These are phyloP conservation scores for Dothistroma septosporum DNA, from an alignment of 2,329 filamentous ascomycete species.

Conservation along the genomic window DNA sequence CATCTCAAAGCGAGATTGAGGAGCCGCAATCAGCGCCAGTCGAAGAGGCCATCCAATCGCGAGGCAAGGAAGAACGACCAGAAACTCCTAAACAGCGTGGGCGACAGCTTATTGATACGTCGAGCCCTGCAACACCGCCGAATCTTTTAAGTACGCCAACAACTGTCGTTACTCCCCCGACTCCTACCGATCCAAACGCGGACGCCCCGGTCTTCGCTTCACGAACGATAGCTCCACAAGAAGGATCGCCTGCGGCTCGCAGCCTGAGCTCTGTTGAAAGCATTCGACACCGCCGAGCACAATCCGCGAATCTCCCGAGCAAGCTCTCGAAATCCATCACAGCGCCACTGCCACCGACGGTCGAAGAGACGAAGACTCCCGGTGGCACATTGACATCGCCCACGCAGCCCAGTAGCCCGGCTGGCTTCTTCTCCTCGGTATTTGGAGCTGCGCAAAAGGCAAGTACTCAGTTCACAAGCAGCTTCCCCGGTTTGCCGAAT, in stretches of 20 bases:
- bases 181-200: conserved; percentile 48
- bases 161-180: conserved; percentile 62
- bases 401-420: conserved; percentile 36
- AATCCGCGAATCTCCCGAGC: conserved; percentile 56
- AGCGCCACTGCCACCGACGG: conserved; percentile 69
- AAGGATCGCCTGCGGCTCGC: conserved; percentile 40
- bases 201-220: conserved; percentile 21
- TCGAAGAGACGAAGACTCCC: conserved; percentile 63
- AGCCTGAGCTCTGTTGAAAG: conserved; percentile 30
- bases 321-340: conserved; percentile 76
- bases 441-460: conserved; percentile 92
- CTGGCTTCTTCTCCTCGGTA: conserved; percentile 88
- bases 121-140: conserved; percentile 37
- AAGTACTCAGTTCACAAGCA: conserved; percentile 68
- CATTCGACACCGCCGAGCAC: conserved; percentile 31
- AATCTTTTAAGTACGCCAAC: conserved; percentile 45
- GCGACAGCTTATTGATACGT: conserved; percentile 35
- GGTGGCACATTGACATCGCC: conserved; percentile 50
- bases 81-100: conserved; percentile 22
- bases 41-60: not conserved
- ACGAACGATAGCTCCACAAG: conserved; percentile 29
- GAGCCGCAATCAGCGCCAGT: not conserved
- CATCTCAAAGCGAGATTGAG: conserved; percentile 35
- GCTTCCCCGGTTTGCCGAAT: conserved; percentile 57
- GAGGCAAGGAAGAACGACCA: conserved; percentile 18